Evolutionary conservation across 192 early-diverging fungal genomes (phyloP).

Genomic region (Backusella mclennaniae): DNA sequence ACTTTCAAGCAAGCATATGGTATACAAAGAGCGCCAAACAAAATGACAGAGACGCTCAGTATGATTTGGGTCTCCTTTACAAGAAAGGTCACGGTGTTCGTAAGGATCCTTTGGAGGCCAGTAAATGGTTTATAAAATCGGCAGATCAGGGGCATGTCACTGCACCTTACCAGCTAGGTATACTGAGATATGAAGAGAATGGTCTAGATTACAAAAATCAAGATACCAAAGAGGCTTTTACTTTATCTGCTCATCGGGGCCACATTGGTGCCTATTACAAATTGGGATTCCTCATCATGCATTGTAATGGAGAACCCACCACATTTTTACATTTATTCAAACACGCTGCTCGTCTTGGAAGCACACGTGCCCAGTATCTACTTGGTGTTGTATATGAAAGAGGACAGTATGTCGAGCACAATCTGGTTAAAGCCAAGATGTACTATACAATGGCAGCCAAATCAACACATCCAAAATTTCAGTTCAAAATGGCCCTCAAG

Average conservation of each 20-base stretch:
- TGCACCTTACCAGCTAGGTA: not conserved
- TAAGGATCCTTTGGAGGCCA: not conserved
- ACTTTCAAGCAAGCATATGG: slow-evolving; percentile 15
- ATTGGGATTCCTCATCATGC: not conserved
- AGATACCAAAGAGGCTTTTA: not conserved
- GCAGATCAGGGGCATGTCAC: not conserved
- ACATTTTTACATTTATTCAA: not conserved
- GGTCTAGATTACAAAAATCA: not conserved
- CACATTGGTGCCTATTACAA: not conserved
- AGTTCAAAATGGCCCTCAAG: not conserved
- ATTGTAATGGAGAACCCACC: not conserved
- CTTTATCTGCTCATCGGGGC: not conserved
- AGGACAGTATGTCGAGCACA: slow-evolving; percentile 9
- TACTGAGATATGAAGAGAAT: no score
- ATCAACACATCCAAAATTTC: not conserved
- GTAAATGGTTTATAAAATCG: not conserved
- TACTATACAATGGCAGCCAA: slow-evolving; percentile 20
- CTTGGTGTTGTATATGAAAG: not conserved
- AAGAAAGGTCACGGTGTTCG: not conserved
- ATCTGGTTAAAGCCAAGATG: slow-evolving; percentile 13
- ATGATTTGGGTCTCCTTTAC: not conserved
- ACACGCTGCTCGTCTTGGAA: not conserved
- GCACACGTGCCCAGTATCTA: not conserved
- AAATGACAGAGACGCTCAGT: slow-evolving; percentile 20
- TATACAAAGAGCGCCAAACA: slow-evolving; percentile 26